Conservation (phyloP, 805 yeast genomes). For the Candida pseudoglaebosa region DNA sequence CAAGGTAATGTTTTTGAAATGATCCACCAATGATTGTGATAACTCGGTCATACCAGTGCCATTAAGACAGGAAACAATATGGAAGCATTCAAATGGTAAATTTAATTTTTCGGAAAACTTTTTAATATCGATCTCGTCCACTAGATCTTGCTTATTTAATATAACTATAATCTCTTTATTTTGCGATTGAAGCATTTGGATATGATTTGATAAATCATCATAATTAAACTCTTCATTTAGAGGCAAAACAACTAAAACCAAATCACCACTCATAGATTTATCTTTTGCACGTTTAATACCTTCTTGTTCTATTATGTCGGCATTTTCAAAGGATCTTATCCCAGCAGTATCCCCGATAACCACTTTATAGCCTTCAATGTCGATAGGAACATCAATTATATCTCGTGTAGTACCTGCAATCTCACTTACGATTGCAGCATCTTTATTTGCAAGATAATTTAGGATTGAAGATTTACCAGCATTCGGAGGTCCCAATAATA, state of each 20-base stretch:
- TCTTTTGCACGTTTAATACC: conserved; percentile 77
- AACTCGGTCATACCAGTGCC: conserved; percentile 54
- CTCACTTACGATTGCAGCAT: conserved; percentile 86
- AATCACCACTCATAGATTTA: conserved; percentile 58
- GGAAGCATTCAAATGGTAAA: conserved; percentile 13
- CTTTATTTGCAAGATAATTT: conserved; percentile 70
- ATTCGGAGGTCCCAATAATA: conserved; percentile 87
- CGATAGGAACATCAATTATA: conserved; percentile 73
- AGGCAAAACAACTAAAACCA: conserved; percentile 53
- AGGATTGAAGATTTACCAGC: conserved; percentile 92
- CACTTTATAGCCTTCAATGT: conserved; percentile 79
- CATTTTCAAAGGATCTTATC: conserved; percentile 46
- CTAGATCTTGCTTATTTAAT: conserved; percentile 60
- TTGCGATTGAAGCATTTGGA: conserved; percentile 25
- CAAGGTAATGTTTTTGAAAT: conserved; percentile 48
- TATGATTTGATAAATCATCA: conserved; percentile 36
- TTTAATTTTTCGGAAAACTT: conserved; percentile 10
- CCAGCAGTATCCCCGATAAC: conserved; percentile 94
- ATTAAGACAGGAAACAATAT: conserved; percentile 56
- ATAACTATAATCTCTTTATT: conserved; percentile 39
- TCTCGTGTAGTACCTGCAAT: conserved; percentile 96
- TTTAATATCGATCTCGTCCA: conserved; percentile 16
- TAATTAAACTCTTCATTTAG: conserved; percentile 15
- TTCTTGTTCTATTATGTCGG: conserved; percentile 64
- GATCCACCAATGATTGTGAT: conserved; percentile 33